phyloP scores from a whole-genome alignment of 164 flowering plant genomes.

The Malania oleifera region DNA sequence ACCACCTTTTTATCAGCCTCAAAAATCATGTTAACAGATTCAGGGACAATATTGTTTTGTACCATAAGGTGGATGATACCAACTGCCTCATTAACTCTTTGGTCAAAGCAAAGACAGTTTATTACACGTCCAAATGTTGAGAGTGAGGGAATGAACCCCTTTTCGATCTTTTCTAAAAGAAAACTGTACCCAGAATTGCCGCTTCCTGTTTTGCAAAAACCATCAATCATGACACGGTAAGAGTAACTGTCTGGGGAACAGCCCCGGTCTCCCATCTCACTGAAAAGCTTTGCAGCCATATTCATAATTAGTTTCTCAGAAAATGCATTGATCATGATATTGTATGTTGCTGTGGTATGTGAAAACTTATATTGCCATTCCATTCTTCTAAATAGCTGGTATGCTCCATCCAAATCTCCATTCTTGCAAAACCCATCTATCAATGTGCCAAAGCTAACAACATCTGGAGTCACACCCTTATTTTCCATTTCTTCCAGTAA shows the following conservation, averaged over 20 bases:
- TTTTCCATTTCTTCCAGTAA: constrained; percentile 44
- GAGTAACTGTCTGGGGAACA: constrained; percentile 61
- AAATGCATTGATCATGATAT: constrained; percentile 71
- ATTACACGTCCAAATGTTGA: constrained; percentile 70
- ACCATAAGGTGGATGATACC: constrained; percentile 68
- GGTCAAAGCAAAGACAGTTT: constrained; percentile 64
- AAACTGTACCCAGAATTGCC: constrained; percentile 41
- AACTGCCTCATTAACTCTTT: constrained; percentile 67
- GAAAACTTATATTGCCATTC: constrained; percentile 31
- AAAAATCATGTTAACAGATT: constrained; percentile 66
- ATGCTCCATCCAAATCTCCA: constrained; percentile 65
- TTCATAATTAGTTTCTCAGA: constrained; percentile 44
- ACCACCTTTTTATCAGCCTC: constrained; percentile 65
- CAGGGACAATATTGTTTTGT: constrained; percentile 65
- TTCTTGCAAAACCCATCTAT: constrained; percentile 55
- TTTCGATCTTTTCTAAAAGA: constrained; percentile 46
- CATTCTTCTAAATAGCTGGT: constrained; percentile 49
- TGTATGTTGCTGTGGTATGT: constrained; percentile 58
- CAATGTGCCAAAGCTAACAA: constrained; percentile 59
- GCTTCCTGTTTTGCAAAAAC: constrained; percentile 68
- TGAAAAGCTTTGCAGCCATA: constrained; percentile 51
- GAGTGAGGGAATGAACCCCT: constrained; percentile 64
- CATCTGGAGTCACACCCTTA: constrained; percentile 60
- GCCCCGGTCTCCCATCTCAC: constrained; percentile 48
- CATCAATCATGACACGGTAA: constrained; percentile 70